phyloP scores from a whole-genome alignment of 371 early-diverging fungal genomes.

The Syncephalis plumigaleata region DNA sequence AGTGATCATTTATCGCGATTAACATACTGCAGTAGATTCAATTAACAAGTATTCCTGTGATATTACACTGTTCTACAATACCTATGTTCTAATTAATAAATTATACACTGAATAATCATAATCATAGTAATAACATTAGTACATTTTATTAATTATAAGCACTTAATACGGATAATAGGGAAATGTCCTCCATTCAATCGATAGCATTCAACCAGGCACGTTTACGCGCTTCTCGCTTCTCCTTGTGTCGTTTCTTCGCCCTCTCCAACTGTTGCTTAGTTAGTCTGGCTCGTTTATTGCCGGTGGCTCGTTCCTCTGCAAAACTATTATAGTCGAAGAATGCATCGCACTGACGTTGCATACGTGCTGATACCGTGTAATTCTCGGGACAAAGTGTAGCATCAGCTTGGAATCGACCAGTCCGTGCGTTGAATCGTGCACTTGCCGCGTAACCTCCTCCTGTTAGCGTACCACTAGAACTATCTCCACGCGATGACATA shows the following conservation, averaged over 20 bases:
- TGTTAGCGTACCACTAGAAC: not conserved
- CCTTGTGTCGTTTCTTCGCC: slow-evolving; percentile 14
- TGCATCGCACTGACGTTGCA: slow-evolving; percentile 8
- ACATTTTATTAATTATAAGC: no score
- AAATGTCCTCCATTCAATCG: no score
- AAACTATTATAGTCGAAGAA: slow-evolving; percentile 13
- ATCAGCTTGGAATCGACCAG: slow-evolving; percentile 24
- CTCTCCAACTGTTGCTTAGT: slow-evolving; percentile 10
- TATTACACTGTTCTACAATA: no score
- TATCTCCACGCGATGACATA: not conserved
- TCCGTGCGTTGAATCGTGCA: slow-evolving; percentile 28
- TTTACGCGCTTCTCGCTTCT: slow-evolving; percentile 14
- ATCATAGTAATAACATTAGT: no score
- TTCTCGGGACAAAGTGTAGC: slow-evolving; percentile 7
- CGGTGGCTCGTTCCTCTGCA: slow-evolving; percentile 4
- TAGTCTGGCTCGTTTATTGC: not conserved
- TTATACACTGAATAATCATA: no score
- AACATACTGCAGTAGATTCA: no score
- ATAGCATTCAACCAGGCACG: slow-evolving; percentile 3
- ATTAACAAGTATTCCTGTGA: no score
- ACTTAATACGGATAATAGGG: no score
- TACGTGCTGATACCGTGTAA: slow-evolving; percentile 7
- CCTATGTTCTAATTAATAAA: no score
- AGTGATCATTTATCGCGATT: no score
- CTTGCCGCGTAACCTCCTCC: slow-evolving; percentile 15